Evolutionary conservation across 108 stramenopile genomes (phyloP).

Genomic region (Epithemia pelagica): DNA sequence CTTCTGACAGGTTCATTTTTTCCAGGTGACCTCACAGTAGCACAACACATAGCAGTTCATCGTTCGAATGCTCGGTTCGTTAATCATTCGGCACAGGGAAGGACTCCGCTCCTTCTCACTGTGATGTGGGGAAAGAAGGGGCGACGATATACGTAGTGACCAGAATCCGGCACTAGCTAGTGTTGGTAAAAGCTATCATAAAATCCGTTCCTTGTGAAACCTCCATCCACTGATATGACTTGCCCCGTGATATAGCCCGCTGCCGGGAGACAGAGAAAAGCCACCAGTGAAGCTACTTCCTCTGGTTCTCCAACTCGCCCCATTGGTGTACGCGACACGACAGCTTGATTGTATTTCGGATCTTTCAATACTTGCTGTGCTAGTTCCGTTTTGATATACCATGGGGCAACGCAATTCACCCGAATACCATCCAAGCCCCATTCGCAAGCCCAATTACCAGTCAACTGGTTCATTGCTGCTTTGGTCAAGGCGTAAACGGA

Average conservation of each 20-base stretch:
- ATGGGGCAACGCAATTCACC: conserved; percentile 77
- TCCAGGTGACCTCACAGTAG: no score
- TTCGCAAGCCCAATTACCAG: conserved; percentile 89
- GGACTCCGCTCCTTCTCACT: no score
- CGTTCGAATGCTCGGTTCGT: no score
- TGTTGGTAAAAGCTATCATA: conserved; percentile 43
- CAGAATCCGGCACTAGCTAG: no score
- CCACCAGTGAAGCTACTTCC: conserved; percentile 82
- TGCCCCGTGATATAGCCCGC: conserved; percentile 92
- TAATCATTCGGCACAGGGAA: no score
- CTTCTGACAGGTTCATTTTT: no score
- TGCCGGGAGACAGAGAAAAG: conserved; percentile 82
- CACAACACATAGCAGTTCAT: no score
- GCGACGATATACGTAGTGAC: no score
- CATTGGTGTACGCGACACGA: conserved; percentile 66
- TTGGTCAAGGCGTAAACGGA: conserved; percentile 80
- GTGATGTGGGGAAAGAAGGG: no score
- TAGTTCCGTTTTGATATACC: conserved; percentile 75
- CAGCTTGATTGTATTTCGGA: conserved; percentile 60
- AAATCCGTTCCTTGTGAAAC: conserved; percentile 51
- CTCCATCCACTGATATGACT: conserved; percentile 88
- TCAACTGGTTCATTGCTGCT: conserved; percentile 95
- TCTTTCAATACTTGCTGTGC: conserved; percentile 73
- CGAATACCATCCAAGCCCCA: conserved; percentile 77
- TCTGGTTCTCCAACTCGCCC: conserved; percentile 71